phyloP scores from a whole-genome alignment of 202 grass and related monocot species.

The Thinopyrum obtusiflorum region DNA sequence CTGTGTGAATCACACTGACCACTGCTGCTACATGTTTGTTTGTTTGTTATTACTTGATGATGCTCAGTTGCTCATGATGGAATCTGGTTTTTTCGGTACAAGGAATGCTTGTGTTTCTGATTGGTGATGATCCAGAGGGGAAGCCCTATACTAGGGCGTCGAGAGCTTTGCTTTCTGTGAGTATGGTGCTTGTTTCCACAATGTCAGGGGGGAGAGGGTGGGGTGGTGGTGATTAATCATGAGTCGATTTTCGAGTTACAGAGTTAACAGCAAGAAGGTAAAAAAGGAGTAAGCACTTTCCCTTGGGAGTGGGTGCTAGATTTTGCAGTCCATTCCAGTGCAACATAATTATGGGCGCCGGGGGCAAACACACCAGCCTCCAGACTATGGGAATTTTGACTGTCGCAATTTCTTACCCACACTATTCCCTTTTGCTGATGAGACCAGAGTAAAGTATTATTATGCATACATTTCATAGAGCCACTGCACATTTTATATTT shows the following conservation, averaged over 20 bases:
- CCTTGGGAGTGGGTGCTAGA: background rate
- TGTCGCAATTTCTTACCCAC: background rate
- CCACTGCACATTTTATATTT: too few relatives aligned
- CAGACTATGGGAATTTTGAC: background rate
- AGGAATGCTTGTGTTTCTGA: slow-evolving; percentile 45
- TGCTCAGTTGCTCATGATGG: background rate
- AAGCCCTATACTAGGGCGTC: slow-evolving; percentile 44
- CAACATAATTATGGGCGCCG: background rate
- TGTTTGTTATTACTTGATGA: background rate
- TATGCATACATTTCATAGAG: background rate
- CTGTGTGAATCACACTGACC: background rate
- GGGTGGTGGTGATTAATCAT: background rate
- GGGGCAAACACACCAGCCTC: background rate
- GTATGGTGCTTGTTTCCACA: slow-evolving; percentile 14
- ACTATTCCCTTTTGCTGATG: background rate
- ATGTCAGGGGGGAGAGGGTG: background rate
- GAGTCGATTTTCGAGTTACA: background rate
- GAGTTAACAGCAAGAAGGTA: slow-evolving; percentile 6
- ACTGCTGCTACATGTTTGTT: background rate
- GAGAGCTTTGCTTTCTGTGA: slow-evolving; percentile 45
- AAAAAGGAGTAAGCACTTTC: background rate
- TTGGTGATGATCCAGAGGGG: slow-evolving; percentile 44
- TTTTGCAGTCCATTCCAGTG: background rate
- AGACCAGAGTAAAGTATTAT: background rate
- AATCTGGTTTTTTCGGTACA: background rate